Conservation (phyloP, 495 filamentous ascomycete species). For the Talaromyces liani region DNA sequence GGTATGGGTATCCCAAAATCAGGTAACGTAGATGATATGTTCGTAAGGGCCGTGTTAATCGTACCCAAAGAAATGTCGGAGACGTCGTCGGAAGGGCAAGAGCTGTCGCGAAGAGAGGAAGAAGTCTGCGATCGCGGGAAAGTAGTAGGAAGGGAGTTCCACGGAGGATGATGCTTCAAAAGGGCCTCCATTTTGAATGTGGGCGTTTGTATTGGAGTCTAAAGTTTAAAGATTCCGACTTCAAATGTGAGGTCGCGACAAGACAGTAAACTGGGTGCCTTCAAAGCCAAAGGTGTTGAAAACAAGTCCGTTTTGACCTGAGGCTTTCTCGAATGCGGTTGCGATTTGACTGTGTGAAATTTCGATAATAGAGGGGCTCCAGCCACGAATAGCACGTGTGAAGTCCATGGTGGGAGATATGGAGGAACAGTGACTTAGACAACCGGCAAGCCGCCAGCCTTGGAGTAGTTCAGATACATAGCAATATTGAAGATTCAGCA, state of each 20-base stretch:
- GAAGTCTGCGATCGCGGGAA: conserved; percentile 31
- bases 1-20: conserved; percentile 17
- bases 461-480: not conserved
- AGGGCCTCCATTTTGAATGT: conserved; percentile 1
- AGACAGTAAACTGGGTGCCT: not conserved
- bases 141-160: conserved; percentile 37
- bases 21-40: conserved; percentile 14
- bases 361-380: conserved; percentile 5
- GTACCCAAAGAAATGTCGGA: conserved; percentile 29
- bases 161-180: conserved; percentile 19
- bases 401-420: conserved; percentile 5
- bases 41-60: conserved; percentile 16
- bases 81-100: conserved; percentile 39
- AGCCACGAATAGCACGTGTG: conserved; percentile 7
- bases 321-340: not conserved
- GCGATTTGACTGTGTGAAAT: not conserved
- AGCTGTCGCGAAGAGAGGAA: conserved; percentile 32
- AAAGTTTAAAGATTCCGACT: not conserved
- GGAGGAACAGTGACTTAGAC: conserved; percentile 4
- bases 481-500: not conserved
- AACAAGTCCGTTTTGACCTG: not conserved
- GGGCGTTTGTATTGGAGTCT: not conserved
- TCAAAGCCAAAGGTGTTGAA: not conserved
- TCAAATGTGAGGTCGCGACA: not conserved
- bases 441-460: conserved; percentile 7